phyloP scores from a whole-genome alignment of 129 eudicot species.

The Glebionis coronaria region DNA sequence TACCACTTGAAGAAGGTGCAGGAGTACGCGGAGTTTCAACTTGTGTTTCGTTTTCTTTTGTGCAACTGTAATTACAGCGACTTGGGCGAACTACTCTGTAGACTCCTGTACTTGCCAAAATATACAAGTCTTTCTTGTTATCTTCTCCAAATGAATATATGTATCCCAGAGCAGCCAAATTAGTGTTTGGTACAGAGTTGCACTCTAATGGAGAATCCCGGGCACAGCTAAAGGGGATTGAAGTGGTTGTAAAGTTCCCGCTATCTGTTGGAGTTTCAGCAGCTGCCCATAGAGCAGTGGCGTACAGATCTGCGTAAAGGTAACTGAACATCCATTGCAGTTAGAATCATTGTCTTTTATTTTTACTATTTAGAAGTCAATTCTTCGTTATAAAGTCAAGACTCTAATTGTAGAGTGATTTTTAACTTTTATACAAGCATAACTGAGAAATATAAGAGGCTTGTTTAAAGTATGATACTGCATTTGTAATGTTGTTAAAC shows the following conservation, averaged over 20 bases:
- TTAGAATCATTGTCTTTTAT: conserved; percentile 8
- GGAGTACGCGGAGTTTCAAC: conserved; percentile 16
- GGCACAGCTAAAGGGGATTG: conserved; percentile 73
- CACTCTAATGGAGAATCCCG: conserved; percentile 64
- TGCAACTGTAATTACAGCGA: conserved; percentile 73
- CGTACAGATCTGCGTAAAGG: conserved; percentile 79
- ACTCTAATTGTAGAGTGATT: not conserved
- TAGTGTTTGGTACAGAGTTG: conserved; percentile 50
- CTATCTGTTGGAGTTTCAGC: conserved; percentile 65
- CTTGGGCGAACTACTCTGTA: conserved; percentile 86
- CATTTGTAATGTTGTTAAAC: not conserved
- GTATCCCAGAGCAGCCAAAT: conserved; percentile 57
- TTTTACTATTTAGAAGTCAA: not conserved
- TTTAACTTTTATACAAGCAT: not conserved
- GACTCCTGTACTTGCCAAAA: conserved; percentile 61
- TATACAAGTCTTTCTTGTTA: conserved; percentile 57
- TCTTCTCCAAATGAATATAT: conserved; percentile 78
- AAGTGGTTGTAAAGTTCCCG: conserved; percentile 61
- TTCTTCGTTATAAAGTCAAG: not conserved
- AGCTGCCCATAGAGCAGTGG: conserved; percentile 68
- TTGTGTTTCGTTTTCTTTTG: conserved; percentile 48
- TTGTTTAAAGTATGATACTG: not conserved
- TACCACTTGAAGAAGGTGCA: conserved; percentile 43
- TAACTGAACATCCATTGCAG: conserved; percentile 42
- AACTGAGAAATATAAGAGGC: not conserved